Conservation (phyloP, 306 rosid species). For the Acacia crassicarpa region DNA sequence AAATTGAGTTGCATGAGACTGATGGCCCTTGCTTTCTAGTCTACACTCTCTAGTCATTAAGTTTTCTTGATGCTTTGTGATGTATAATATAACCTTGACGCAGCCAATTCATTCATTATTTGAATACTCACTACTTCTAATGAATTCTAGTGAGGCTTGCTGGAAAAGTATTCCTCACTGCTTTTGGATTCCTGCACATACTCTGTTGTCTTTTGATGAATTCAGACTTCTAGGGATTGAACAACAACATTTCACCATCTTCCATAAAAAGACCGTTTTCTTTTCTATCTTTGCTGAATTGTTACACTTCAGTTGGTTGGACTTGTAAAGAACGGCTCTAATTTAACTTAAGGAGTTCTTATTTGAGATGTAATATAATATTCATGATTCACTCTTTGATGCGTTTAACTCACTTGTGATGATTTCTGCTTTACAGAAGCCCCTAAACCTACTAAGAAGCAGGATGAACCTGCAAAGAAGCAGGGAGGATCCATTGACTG, state of each 20-base stretch:
- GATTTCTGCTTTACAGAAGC: slow-evolving; percentile 46
- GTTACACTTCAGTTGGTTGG: not conserved
- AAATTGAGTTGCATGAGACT: not conserved
- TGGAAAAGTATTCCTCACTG: not conserved
- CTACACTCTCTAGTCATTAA: not conserved
- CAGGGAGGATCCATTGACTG: slow-evolving; percentile 81
- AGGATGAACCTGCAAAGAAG: slow-evolving; percentile 48
- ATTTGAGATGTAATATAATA: slow-evolving; percentile 4
- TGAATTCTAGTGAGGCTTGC: not conserved
- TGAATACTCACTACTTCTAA: not conserved
- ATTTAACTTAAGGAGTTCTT: not conserved
- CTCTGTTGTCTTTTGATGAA: not conserved
- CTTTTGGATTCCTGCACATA: not conserved
- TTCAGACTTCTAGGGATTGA: not conserved
- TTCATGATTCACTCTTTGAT: not conserved
- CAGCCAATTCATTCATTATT: not conserved
- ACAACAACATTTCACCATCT: not conserved
- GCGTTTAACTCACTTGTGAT: slow-evolving; percentile 3
- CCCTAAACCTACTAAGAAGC: slow-evolving; percentile 48
- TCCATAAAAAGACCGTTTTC: not conserved
- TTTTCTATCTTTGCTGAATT: not conserved
- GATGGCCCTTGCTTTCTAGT: not conserved
- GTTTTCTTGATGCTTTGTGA: not conserved
- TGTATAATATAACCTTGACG: not conserved
- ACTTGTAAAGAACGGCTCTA: not conserved